Base-by-base conservation (phyloP, 2,329 filamentous ascomycete species). In the Calonectria honghensis region DNA sequence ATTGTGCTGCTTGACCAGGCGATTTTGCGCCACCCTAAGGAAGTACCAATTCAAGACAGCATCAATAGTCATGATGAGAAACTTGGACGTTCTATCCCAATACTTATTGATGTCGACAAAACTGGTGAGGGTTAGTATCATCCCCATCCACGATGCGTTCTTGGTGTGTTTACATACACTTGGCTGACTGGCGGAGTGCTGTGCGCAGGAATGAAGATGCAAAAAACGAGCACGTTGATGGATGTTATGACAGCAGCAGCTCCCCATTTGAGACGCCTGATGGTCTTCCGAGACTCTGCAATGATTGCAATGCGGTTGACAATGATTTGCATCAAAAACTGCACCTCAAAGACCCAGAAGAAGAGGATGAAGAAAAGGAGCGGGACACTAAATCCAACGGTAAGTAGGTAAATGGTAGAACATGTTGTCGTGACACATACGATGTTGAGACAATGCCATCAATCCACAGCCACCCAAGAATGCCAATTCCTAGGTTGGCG, bases 51-150 rank as follows among this genome's bases (percentile, higher is more conserved):
- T 91, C 24, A 91, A 84, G 0, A 78, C 80, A 1, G 85, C 88
- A 71, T 91, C 90, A 7, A 90, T 84, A 0, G 89, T 66, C 4
- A 90, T 80, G 74, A 90, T 90, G 3, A 91, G 82, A 0, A 87
- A 84, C 76, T 91, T 91, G 16, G 89, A 89, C 29, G 86, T 82
- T 31, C 89, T 86, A 68, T 91, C 89, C 89, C 89, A 91, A 32
- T 89, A 81, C 0, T 85, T 80, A 76, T 91, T 91, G 72, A 90
- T 83, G 0, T 78, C 68, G 5, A 89, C 85, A 51, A 81, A 82
- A 1, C 82, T 84, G 13, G 7, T 0, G 24, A 5, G 3, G 20
- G 24, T 77, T 16, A 76, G 71, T n/a, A 35, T 18, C 13, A 2
- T 48, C 1, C 20, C 45, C 45, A 48, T 24, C 2, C 3, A 2